A percentile compares a stretch with the other conserved stretches of the same genome.
phyloP scores from a whole-genome alignment of 768 basidiomycete species.

The Symmetrospora coprosmae region DNA sequence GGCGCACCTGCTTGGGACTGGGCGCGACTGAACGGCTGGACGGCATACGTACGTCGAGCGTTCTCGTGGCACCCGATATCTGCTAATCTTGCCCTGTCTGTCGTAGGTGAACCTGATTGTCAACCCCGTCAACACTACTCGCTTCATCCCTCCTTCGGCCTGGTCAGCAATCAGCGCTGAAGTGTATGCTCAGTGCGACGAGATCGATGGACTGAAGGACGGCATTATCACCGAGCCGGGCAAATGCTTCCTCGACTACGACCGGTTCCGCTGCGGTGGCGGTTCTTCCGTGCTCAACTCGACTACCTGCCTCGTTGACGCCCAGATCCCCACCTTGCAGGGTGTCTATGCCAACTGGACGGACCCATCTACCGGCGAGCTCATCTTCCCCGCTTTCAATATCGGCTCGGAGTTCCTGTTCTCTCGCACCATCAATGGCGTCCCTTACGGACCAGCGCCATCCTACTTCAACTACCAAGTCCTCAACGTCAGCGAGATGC shows the following conservation, averaged over 20 bases:
- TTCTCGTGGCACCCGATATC: background rate
- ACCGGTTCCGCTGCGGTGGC: background rate
- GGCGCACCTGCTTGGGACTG: slow-evolving; percentile 14
- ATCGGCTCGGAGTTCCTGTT: background rate
- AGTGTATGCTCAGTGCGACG: slow-evolving; percentile 28
- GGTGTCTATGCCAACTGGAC: slow-evolving; percentile 8
- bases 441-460: slow-evolving; percentile 16
- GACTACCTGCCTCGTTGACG: background rate
- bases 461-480: slow-evolving; percentile 12
- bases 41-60: background rate
- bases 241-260: slow-evolving; percentile 33
- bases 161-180: background rate
- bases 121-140: slow-evolving; percentile 17
- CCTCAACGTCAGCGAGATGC: background rate
- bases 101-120: slow-evolving; percentile 26
- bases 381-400: slow-evolving; percentile 17
- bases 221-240: slow-evolving; percentile 36
- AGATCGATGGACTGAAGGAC: slow-evolving; percentile 33
- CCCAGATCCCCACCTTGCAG: slow-evolving; percentile 2
- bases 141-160: slow-evolving; percentile 11
- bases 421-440: slow-evolving; percentile 12
- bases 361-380: slow-evolving; percentile 13
- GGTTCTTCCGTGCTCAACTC: slow-evolving; percentile 5
- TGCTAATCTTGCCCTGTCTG: too few species aligned
- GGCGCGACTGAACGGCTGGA: slow-evolving; percentile 23